These are phyloP conservation scores for Vitis riparia DNA, from an alignment of 164 flowering plant species.

Conservation along the genomic window DNA sequence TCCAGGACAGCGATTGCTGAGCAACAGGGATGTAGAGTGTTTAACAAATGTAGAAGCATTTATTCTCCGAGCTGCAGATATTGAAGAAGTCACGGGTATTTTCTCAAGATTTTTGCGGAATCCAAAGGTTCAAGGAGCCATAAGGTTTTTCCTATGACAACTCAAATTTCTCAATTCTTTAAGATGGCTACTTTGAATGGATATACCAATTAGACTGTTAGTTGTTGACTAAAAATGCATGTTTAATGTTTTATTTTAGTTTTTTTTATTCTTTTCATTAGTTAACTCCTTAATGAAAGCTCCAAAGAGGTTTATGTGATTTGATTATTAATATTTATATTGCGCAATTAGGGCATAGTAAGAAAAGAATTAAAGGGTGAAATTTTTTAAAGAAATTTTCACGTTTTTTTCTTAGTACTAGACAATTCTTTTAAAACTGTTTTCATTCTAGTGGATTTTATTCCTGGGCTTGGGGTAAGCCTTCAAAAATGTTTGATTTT, in stretches of 20 bases:
- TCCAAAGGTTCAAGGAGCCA: constrained; percentile 74
- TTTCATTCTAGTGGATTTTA: no score
- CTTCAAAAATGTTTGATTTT: no score
- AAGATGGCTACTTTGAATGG: not conserved
- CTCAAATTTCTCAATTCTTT: not conserved
- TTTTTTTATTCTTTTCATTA: not conserved
- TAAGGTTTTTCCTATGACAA: constrained; percentile 47
- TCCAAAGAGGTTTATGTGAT: no score
- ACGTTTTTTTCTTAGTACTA: no score
- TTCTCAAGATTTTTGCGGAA: constrained; percentile 64
- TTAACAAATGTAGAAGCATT: constrained; percentile 82
- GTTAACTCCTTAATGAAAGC: not conserved
- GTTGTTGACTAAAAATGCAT: not conserved
- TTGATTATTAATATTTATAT: no score
- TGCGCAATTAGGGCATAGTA: no score
- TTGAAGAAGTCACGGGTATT: constrained; percentile 70
- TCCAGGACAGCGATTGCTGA: constrained; percentile 45
- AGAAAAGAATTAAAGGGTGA: no score
- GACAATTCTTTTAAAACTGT: no score
- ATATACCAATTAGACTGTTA: not conserved
- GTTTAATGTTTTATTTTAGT: not conserved
- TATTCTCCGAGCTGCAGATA: constrained; percentile 67
- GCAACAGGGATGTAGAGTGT: constrained; percentile 65
- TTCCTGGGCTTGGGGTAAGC: no score
- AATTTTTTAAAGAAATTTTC: no score